These are phyloP conservation scores for Tripterygium wilfordii DNA, from an alignment of 177 flowering plant genomes.

Conservation along the genomic window DNA sequence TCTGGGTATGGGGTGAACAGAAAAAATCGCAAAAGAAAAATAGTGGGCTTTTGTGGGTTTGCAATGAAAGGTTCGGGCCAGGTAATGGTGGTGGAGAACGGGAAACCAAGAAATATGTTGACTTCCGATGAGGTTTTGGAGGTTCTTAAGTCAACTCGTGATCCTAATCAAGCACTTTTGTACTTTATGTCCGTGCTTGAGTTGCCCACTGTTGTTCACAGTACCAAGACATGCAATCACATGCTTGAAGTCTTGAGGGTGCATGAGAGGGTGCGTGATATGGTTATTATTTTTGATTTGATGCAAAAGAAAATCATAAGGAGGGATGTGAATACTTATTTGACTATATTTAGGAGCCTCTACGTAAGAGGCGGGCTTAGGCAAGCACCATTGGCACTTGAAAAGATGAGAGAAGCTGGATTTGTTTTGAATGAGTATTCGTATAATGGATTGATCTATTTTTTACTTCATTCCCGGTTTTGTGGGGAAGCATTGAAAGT, in stretches of 20 bases:
- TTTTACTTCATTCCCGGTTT: slow-evolving; percentile 66
- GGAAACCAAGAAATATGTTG: slow-evolving; percentile 19
- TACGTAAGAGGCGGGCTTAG: slow-evolving; percentile 62
- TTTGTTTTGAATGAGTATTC: slow-evolving; percentile 81
- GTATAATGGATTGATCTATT: slow-evolving; percentile 80
- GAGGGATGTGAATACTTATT: slow-evolving; percentile 62
- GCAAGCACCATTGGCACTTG: slow-evolving; percentile 57
- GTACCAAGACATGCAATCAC: slow-evolving; percentile 75
- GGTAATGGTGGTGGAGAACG: slow-evolving; percentile 18
- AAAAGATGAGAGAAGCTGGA: slow-evolving; percentile 56
- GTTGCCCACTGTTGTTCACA: slow-evolving; percentile 48
- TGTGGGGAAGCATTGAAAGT: slow-evolving; percentile 65
- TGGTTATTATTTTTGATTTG: slow-evolving; percentile 70
- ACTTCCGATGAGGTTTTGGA: slow-evolving; percentile 48
- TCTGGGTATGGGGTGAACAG: slow-evolving; percentile 27
- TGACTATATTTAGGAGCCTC: slow-evolving; percentile 63
- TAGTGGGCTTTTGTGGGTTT: slow-evolving; percentile 30
- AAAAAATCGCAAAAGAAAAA: slow-evolving; percentile 30
- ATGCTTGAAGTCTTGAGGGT: slow-evolving; percentile 77
- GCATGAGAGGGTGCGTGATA: slow-evolving; percentile 51
- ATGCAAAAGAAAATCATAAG: slow-evolving; percentile 87
- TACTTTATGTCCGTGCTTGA: slow-evolving; percentile 57
- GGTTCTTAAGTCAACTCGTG: slow-evolving; percentile 44
- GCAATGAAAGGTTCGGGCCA: slow-evolving; percentile 19
- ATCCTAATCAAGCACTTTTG: slow-evolving; percentile 43